Base-by-base conservation (phyloP, 352 stramenopile genomes). In the Globisporangium alternatum region DNA sequence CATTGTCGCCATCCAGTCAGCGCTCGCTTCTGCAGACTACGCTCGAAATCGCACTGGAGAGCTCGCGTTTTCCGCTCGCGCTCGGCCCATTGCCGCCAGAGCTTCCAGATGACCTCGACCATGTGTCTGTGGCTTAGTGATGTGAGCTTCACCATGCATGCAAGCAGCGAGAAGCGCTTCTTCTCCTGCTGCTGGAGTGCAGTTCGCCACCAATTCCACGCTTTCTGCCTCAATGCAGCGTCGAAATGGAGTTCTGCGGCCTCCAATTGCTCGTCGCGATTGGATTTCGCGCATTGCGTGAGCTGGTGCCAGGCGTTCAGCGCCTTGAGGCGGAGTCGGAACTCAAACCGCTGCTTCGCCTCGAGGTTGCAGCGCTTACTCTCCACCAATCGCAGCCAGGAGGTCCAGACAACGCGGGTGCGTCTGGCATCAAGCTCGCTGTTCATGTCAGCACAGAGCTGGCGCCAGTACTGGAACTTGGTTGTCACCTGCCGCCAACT, bases 111-210 rank as follows among this genome's bases (percentile, higher is more conserved):
- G 31, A 73, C 56, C 15, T 71, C 56, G 6, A 70, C 22, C 0
- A 80, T 35, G 4, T 66, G 67, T 1, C 39, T 45, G 33, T 52
- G 28, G 3, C 56, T 47, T 1, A 78, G 54, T 4, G 62, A 70
- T 19, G 75, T 52, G 60, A 89, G 60, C 67, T 88, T 90, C 30
- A 85, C 63, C 15, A 86, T 67, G 21, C 77, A 86, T 0, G 72
- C 70, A 1, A 90, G 72, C n/a, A 89, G 28, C 2, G 80, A 69
- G 43, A 76, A 85, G 12, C 66, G 72, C 13, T 74, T 68, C 65
- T 86, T 71, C 2, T 72, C 69, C 9, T 77, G 65, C 8, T 62
- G 60, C 3, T 72, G 67, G 0, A 72, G 39, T 1, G n/a, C 47
- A 1, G 7, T 10, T 63, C 63, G 65, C 77, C 77, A 85, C 2